Evolutionary conservation across 306 rosid genomes (phyloP), one percentile per base, ranked within the genome.

Genomic region (Cucurbita maxima): DNA sequence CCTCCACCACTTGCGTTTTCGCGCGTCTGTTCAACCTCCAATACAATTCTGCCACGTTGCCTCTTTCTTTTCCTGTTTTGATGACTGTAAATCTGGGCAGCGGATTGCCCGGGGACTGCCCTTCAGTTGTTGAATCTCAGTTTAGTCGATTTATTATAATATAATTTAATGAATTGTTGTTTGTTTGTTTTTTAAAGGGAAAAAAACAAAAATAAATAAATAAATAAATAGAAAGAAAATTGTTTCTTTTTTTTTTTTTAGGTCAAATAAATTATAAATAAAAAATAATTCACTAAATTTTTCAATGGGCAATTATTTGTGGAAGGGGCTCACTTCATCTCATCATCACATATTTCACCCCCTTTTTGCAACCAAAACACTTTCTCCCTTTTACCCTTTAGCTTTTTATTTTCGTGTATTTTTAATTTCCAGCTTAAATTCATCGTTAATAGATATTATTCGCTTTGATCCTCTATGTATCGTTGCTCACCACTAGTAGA

Each of bases 261-360:
- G 14, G 56, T 25, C 56, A 22, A 67, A 67, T 12, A 45, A 67
- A 67, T 67, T 44, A 67, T 67, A 67, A 4, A 22, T 13, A 34
- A 20, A 66, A 19, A 64, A 41, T 18, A 19, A 41, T 43, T 7
- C n/a, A 15, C 54, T 66, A 44, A 15, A 66, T 18, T 66, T 66
- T 66, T 66, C 40, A 67, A 67, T 67, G 73, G 55, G 40, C 56
- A 68, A 68, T 68, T 68, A 68, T 68, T 22, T 68, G 38, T 48
- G 73, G 20, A 68, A 68, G 73, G 43, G 22, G 58, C 73, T 68
- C 73, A 68, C 73, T 25, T 68, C 73, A 47, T 8, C 43, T 48
- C 73, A 68, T 48, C 73, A 47, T 48, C 44, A 68, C 58, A 68
- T 36, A 44, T 20, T 45, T 48, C 57, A 68, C 56, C 41, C 6